Base-by-base conservation (phyloP, 2,329 filamentous ascomycete genomes). In the Triangularia setosa region DNA sequence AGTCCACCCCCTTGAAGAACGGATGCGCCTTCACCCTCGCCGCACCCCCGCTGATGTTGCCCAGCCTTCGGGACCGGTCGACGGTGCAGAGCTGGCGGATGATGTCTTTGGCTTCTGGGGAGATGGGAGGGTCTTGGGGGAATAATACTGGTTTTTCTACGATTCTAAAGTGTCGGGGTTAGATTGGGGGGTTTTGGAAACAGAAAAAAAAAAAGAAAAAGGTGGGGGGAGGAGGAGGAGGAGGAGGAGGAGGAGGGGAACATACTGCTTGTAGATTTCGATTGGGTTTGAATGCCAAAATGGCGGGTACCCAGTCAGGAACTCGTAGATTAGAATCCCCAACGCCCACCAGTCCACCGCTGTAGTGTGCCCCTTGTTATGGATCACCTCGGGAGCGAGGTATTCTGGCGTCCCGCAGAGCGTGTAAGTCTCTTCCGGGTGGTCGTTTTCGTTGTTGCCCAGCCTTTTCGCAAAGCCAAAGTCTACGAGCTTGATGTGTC, bases 331-430 rank as follows among this genome's bases (percentile, higher is more conserved):
- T 63, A 95, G 77, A 69, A 94, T 93, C 25, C 91, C 91, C 69
- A 95, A 81, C 0, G 91, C 91, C 91, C 91, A 94, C 91, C 91
- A 94, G 79, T 94, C 91, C 35, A 94, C 91, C 14, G 91, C 90
- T 2, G 85, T 87, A 2, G 85, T 88, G 73, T 90, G 87, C 12
- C 90, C 91, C 74, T 91, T 92, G 74, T 92, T 93, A 69, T 92
- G 87, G 70, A 94, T 93, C 52, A 94, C 91, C 78, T 94, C 91
- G 4, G 91, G 91, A 1, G 91, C 91, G 55, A 94, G 86, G 75
- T 94, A 94, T 74, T 94, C 91, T 55, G 91, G 91, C 1, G 91
- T 94, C 59, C 91, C 91, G 76, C 91, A 94, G 27, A 94, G 83
- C 2, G 91, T 94, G 72, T 93, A 94, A 5, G 91, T 93, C 78